Conservation (phyloP, 2,329 filamentous ascomycete genomes). For the Fusarium bactridioides region DNA sequence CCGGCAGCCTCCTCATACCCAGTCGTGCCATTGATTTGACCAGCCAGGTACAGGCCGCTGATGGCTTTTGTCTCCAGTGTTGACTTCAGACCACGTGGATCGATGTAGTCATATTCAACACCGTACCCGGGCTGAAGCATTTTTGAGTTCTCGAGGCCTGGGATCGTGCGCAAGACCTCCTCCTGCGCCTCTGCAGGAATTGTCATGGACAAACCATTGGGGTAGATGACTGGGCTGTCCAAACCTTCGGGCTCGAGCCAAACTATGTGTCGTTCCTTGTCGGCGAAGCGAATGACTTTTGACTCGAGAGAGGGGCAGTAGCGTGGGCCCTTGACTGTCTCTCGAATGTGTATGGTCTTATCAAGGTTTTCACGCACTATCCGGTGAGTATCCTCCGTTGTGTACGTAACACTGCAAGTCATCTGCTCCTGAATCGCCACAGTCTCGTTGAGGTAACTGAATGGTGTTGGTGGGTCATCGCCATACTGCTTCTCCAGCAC, state of each 20-base stretch:
- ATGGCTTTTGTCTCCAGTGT: slow-evolving; percentile 96
- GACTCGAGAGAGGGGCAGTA: slow-evolving; percentile 97
- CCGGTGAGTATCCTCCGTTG: slow-evolving; percentile 82
- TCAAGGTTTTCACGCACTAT: slow-evolving; percentile 90
- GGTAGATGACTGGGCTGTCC: slow-evolving; percentile 87
- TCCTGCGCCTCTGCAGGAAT: slow-evolving; percentile 89
- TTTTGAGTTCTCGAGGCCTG: slow-evolving; percentile 84
- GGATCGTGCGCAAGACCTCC: slow-evolving; percentile 82
- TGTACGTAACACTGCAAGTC: slow-evolving; percentile 86
- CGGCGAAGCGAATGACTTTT: slow-evolving; percentile 86
- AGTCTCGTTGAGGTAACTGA: slow-evolving; percentile 85
- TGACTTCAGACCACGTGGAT: slow-evolving; percentile 85
- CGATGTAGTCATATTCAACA: slow-evolving; percentile 98
- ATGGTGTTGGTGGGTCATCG: slow-evolving; percentile 86
- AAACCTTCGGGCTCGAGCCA: slow-evolving; percentile 99
- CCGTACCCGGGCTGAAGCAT: slow-evolving; percentile 98
- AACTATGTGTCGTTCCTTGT: slow-evolving; percentile 84
- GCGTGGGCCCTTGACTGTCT: slow-evolving; percentile 90
- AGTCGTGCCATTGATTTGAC: slow-evolving; percentile 98
- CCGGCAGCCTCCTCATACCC: slow-evolving; percentile 97
- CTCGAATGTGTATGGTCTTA: slow-evolving; percentile 94
- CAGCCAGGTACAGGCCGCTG: slow-evolving; percentile 85
- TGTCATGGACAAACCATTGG: slow-evolving; percentile 97
- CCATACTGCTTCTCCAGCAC: slow-evolving; percentile 77
- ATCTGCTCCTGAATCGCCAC: slow-evolving; percentile 85